Base-by-base conservation (phyloP, 1,284 basidiomycete species). In the Apiotrichum laibachii region DNA sequence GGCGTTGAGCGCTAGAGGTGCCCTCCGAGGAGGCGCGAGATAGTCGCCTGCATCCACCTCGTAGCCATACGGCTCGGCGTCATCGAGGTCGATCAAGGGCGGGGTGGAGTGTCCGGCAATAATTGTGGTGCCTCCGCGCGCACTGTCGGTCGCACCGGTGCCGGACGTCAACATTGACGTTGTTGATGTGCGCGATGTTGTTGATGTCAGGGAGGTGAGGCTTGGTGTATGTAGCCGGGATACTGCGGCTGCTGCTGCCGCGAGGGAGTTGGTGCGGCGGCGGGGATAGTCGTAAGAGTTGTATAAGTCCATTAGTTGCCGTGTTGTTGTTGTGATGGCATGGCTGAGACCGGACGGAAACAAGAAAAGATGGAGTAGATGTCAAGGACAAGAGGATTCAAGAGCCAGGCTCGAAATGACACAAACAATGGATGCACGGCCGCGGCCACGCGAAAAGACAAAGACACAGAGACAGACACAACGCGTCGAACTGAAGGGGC, bases 41-140 rank as follows among this genome's bases (percentile, higher is more conserved):
- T 31, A 31, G 3, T 31, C 26, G 26, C 26, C 7, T 7, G 26
- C 26, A 31, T 31, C 26, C 26, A 31, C 26, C 26, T 31, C 26
- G 26, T 31, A 31, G 26, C 26, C 16, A 6, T 55, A 39, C 35
- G 31, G 5, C 21, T 49, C 53, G 18, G 26, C 47, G 35, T 59
- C 54, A 22, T 56, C 61, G 15, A 61, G 45, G 33, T 63, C 61
- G 42, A 62, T 62, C 15, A 63, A 51, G 10, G 56, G 54, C 9
- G 61, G 60, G 5, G 57, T 51, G 31, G 53, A 33, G 34, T 40
- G 50, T 19, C 58, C 50, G 21, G 31, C 53, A 53, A 56, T 55
- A 7, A 46, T 51, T 9, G 50, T 56, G 5, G 49, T 40, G n/a
- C 39, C 19, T 9, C 46, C 58, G 22, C 49, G 46, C 10, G 42